phyloP scores from a whole-genome alignment of 2,329 filamentous ascomycete species.

The Curvularia sp. region DNA sequence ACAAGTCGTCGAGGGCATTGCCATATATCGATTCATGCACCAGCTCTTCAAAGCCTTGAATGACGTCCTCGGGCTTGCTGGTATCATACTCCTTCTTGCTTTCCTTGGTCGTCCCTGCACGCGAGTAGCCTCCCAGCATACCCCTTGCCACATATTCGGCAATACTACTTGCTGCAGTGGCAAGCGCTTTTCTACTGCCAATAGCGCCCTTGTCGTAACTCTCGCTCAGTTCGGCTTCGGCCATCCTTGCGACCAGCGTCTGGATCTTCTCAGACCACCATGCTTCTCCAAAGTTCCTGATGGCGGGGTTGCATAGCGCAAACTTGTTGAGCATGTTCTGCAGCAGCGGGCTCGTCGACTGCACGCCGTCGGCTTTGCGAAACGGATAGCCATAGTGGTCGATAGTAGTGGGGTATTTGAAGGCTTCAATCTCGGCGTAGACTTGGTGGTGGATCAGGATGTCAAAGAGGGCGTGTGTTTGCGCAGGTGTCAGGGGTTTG shows the following conservation, averaged over 20 bases:
- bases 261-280: constrained; percentile 55
- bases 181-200: constrained; percentile 76
- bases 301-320: constrained; percentile 69
- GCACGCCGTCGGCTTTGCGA: constrained; percentile 53
- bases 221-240: constrained; percentile 74
- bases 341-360: constrained; percentile 68
- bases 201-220: constrained; percentile 81
- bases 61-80: constrained; percentile 66
- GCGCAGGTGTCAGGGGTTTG: constrained; percentile 52
- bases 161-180: constrained; percentile 73
- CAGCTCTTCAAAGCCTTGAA: constrained; percentile 71
- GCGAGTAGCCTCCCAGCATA: constrained; percentile 66
- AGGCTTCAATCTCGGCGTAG: constrained; percentile 73
- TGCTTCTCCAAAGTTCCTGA: constrained; percentile 64
- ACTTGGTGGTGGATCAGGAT: constrained; percentile 63
- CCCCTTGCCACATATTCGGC: constrained; percentile 74
- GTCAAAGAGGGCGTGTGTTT: constrained; percentile 62
- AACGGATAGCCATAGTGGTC: constrained; percentile 76
- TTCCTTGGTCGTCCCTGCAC: constrained; percentile 43
- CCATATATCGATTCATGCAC: constrained; percentile 73
- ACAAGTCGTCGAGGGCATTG: constrained; percentile 69
- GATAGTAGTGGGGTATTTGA: constrained; percentile 71
- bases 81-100: constrained; percentile 62
- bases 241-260: constrained; percentile 55
- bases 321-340: constrained; percentile 73